Conservation (phyloP, 257 asterid genomes). For the Mentha longifolia region DNA sequence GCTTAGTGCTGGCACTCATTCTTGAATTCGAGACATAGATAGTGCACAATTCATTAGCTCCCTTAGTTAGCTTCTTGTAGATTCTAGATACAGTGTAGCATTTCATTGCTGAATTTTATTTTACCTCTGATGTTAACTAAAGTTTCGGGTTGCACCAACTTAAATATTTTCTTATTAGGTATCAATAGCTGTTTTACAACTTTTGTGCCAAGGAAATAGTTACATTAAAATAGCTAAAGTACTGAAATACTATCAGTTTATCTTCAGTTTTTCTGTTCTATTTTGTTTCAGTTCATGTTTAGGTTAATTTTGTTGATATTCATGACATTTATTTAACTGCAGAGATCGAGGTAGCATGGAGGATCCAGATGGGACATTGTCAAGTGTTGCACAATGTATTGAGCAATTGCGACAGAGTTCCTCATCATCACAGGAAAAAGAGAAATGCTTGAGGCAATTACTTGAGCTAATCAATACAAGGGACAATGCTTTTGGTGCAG, state of each 20-base stretch:
- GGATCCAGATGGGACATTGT: constrained; percentile 95
- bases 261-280: not conserved
- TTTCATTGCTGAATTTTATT: not conserved
- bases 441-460: constrained; percentile 75
- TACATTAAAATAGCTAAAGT: constrained; percentile 3
- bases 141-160: not conserved
- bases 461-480: constrained; percentile 82
- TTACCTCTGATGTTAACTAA: not conserved
- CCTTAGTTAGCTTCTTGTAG: not conserved
- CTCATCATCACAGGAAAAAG: constrained; percentile 82
- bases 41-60: not conserved
- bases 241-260: not conserved
- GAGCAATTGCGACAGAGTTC: constrained; percentile 93
- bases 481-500: constrained; percentile 92
- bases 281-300: constrained; percentile 12
- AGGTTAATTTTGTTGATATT: constrained; percentile 30
- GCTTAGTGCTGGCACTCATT: not conserved
- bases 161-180: not conserved
- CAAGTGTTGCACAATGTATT: constrained; percentile 96
- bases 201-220: not conserved
- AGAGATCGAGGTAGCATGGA: constrained; percentile 97
- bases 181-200: not conserved
- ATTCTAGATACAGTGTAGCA: constrained; percentile 15
- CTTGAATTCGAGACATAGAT: not conserved
- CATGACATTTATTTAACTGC: constrained; percentile 36